A percentile compares a stretch with the other conserved stretches of the same genome.
phyloP scores from a whole-genome alignment of 768 basidiomycete species.

The Roridomyces roridus region DNA sequence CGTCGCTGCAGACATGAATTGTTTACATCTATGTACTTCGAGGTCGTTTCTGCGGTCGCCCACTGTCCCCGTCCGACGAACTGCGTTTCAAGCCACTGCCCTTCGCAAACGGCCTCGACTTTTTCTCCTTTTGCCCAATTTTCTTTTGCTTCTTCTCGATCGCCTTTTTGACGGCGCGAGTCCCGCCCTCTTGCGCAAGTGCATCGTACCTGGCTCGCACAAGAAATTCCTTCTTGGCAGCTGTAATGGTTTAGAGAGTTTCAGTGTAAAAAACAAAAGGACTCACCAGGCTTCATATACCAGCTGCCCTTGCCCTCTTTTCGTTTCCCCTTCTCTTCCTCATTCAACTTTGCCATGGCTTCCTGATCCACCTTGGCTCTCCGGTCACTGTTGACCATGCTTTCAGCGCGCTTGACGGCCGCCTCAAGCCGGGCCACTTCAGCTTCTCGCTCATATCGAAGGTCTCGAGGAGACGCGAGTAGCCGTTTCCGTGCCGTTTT shows the following conservation, averaged over 20 bases:
- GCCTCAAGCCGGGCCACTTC: slow-evolving; percentile 76
- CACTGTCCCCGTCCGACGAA: slow-evolving; percentile 17
- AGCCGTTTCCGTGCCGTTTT: slow-evolving; percentile 72
- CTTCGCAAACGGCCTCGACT: slow-evolving; percentile 69
- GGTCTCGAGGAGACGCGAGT: slow-evolving; percentile 62
- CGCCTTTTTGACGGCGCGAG: slow-evolving; percentile 82
- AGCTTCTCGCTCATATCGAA: slow-evolving; percentile 62
- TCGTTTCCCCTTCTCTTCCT: slow-evolving; percentile 70
- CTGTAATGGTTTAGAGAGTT: slow-evolving; percentile 44
- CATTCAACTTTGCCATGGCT: slow-evolving; percentile 60
- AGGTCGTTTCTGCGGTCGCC: slow-evolving; percentile 13
- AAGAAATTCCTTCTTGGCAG: slow-evolving; percentile 78
- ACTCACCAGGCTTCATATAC: slow-evolving; percentile 84
- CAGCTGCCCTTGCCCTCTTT: slow-evolving; percentile 81
- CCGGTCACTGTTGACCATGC: slow-evolving; percentile 73
- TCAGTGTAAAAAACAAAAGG: not conserved
- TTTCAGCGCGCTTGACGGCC: slow-evolving; percentile 80
- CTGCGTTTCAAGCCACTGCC: slow-evolving; percentile 22
- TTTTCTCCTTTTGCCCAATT: slow-evolving; percentile 88
- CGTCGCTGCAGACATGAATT: too few species aligned
- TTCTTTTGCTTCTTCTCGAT: slow-evolving; percentile 92
- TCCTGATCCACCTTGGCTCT: slow-evolving; percentile 74
- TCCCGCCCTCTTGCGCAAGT: slow-evolving; percentile 77
- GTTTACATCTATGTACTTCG: not conserved
- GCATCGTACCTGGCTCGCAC: slow-evolving; percentile 81